phyloP scores from a whole-genome alignment of 768 basidiomycete species.

The Lactarius akahatsu region DNA sequence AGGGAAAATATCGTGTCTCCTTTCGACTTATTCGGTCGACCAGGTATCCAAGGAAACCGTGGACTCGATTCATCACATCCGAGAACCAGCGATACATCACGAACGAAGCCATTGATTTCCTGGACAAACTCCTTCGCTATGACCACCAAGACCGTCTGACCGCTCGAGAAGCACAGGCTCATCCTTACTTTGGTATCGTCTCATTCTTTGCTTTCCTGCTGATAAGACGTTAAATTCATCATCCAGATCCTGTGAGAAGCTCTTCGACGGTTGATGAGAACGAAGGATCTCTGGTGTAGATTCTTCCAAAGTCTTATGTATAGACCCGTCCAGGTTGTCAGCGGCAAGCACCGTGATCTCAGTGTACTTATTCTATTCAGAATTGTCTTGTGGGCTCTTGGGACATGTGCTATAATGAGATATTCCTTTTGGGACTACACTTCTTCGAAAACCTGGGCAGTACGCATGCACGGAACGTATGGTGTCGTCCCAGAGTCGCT shows the following conservation, averaged over 20 bases:
- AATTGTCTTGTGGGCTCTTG: constrained; percentile 21
- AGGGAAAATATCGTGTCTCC: constrained; percentile 15
- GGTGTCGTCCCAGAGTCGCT: background rate
- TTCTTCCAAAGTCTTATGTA: constrained; percentile 19
- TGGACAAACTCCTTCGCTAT: constrained; percentile 93
- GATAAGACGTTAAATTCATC: constrained; percentile 29
- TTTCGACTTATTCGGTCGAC: constrained; percentile 13
- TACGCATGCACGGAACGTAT: background rate
- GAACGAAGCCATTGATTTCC: constrained; percentile 93
- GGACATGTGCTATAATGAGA: constrained; percentile 26
- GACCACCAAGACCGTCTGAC: constrained; percentile 97
- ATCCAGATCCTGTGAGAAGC: constrained; percentile 66
- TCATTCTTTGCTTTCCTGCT: constrained; percentile 23
- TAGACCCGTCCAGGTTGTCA: constrained; percentile 21
- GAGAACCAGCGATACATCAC: constrained; percentile 96
- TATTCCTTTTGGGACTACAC: constrained; percentile 11
- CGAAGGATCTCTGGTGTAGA: constrained; percentile 49
- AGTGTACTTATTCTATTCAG: constrained; percentile 28
- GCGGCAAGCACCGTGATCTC: constrained; percentile 26
- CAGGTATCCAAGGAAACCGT: constrained; percentile 91
- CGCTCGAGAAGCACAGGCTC: constrained; percentile 87
- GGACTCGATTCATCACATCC: constrained; percentile 92
- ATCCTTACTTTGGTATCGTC: constrained; percentile 83
- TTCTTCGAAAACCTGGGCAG: background rate
- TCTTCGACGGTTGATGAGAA: constrained; percentile 57